Base-by-base conservation (phyloP, 1,284 basidiomycete species). In the Somion occarium region DNA sequence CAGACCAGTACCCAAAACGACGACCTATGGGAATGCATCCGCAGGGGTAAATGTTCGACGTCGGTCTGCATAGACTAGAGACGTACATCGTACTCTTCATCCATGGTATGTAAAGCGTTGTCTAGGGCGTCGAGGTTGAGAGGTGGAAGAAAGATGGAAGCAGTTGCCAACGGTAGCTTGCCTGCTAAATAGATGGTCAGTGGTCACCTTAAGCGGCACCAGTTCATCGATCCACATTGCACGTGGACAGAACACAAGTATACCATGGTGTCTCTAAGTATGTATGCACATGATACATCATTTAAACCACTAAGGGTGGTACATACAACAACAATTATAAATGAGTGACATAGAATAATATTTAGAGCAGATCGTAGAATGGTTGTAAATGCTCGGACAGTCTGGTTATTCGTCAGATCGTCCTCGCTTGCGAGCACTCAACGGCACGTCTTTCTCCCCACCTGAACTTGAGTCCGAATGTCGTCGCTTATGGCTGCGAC, bases 1-100 rank as follows among this genome's bases (percentile, higher is more conserved):
- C 67, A 99, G 76, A 59, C 96, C 96, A 56, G 96, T 98, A 59
- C 96, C 96, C 56, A 96, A 82, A 63, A 96, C 93, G 68, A 96
- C 82, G 68, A 94, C 91, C 93, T 95, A 63, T 38, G 50, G 23
- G 5, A 45, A 52, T 48, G 18, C 23, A 49, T 41, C 12, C 22
- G 44, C 25, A 27, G 15, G 22, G 23, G n/a, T 34, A 3, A 38
- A 19, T 62, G 61, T 51, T 22, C n/a, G n/a, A 42, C 18, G 19
- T 20, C 44, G 48, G n/a, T n/a, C n/a, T n/a, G n/a, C n/a, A n/a
- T n/a, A n/a, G n/a, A n/a, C 30, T 24, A 42, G 9, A 44, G 49
- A 64, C 76, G 59, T 69, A 91, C 90, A 71, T 92, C 89, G 70
- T 92, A 92, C 76, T 88, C 85, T 77, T 92, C 89, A 85, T 92